phyloP scores from a whole-genome alignment of 2,329 filamentous ascomycete species.

The Alternaria ventricosa region DNA sequence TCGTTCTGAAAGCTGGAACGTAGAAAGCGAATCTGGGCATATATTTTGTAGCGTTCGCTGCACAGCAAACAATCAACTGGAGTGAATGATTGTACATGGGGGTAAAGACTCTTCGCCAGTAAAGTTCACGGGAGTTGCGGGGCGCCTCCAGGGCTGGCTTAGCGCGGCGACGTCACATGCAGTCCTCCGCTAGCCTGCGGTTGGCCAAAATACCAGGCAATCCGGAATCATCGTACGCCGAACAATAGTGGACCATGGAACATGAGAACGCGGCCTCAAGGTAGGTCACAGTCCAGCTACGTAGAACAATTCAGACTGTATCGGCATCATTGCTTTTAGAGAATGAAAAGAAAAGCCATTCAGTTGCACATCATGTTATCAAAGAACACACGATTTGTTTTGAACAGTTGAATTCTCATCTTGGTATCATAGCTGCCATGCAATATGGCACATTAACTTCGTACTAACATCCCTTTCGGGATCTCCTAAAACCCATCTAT shows the following conservation, averaged over 20 bases:
- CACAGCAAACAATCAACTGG: neutral
- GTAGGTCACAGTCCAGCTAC: neutral
- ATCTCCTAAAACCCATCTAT: neutral
- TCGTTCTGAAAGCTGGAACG: neutral
- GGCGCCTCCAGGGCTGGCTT: neutral
- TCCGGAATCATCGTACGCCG: neutral
- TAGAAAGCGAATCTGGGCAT: neutral
- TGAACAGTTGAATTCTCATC: conserved; percentile 5
- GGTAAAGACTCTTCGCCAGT: neutral
- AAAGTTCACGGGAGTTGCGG: neutral
- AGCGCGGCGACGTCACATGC: neutral
- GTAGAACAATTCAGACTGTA: neutral
- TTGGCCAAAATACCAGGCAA: neutral
- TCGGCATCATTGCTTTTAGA: neutral
- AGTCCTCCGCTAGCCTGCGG: neutral
- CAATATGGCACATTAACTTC: conserved; percentile 7
- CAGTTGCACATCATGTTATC: neutral
- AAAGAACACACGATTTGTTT: neutral
- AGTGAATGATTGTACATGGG: neutral
- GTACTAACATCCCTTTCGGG: neutral
- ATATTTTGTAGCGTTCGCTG: neutral
- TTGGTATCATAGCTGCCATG: conserved; percentile 11
- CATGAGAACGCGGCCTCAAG: neutral
- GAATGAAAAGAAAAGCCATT: neutral
- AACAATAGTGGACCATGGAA: neutral